phyloP scores from a whole-genome alignment of 176 grass and related monocot species.

The Triticum turgidum region DNA sequence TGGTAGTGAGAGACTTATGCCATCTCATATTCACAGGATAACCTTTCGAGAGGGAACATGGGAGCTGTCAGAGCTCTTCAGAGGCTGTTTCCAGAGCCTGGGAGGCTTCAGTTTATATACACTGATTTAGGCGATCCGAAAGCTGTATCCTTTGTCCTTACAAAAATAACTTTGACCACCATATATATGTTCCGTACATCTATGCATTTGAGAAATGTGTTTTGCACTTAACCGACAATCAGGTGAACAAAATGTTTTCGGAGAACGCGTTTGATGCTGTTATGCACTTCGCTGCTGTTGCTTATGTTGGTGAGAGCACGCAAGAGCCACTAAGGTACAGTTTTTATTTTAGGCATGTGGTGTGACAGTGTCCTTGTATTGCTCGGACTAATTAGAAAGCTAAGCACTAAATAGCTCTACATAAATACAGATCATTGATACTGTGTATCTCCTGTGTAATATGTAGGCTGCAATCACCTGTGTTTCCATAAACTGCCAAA shows the following conservation, averaged over 20 bases:
- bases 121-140: conserved; percentile 90
- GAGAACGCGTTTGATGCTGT: conserved; percentile 96
- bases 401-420: neutral
- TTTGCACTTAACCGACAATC: conserved; percentile 50
- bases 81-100: conserved; percentile 71
- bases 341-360: neutral
- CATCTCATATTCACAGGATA: conserved; percentile 65
- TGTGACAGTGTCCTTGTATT: neutral
- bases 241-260: conserved; percentile 93
- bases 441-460: neutral
- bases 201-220: conserved; percentile 7
- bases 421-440: neutral
- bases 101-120: conserved; percentile 98
- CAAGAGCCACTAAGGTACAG: conserved; percentile 89
- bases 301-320: conserved; percentile 98
- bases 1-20: neutral
- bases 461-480: neutral
- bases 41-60: conserved; percentile 96
- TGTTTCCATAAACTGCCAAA: neutral
- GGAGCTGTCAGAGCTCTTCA: conserved; percentile 82
- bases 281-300: conserved; percentile 99
- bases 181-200: neutral
- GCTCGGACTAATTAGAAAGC: neutral
- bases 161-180: neutral
- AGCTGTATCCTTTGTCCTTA: conserved; percentile 73